Base-by-base conservation (phyloP, 192 early-diverging fungal species). In the Umbelopsis isabellina region DNA sequence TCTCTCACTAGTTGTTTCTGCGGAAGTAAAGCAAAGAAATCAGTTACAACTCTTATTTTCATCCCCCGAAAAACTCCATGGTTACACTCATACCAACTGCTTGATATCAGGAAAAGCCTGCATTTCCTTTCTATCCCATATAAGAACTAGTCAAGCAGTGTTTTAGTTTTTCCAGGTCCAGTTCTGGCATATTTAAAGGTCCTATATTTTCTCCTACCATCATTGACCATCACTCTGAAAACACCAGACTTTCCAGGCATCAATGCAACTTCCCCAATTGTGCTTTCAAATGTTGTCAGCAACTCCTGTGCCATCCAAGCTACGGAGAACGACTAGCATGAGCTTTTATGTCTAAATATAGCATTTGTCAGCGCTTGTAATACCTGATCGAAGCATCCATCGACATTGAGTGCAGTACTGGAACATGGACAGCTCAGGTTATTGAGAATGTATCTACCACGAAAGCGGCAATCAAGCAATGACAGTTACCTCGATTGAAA, bases 221-320 rank as follows among this genome's bases (percentile, higher is more conserved):
- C 79, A 66, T 85, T 72, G 13, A 85, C 73, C 49, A 70, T 75
- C 16, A 87, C 80, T 61, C 73, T 78, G 49, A 87, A 87, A 3
- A 81, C 77, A n/a, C 76, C 83, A 23, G 51, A 67, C 41, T 76
- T 82, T 45, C 86, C 82, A 47, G 90, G 90, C 12, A 92, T 83
- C 37, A 92, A 71, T 10, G 88, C 87, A 2, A 92, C 80, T 68
- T 92, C 89, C 15, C 90, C 90, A 35, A 92, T 78, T 0, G 67
- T 71, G 50, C 82, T 84, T 46, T 77, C 78, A 69, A 92, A 92
- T 13, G 90, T 92, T 10, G 85, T 79, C 37, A 92, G 76, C 16
- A 92, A 76, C 67, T 92, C 90, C 50, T 92, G 90, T 13, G 87
- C 88, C 76, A 83, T 83, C 90, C 90, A 92, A 50, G 86, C 90